phyloP scores from a whole-genome alignment of 1,139 yeast species.

The Lipomyces yarrowii region DNA sequence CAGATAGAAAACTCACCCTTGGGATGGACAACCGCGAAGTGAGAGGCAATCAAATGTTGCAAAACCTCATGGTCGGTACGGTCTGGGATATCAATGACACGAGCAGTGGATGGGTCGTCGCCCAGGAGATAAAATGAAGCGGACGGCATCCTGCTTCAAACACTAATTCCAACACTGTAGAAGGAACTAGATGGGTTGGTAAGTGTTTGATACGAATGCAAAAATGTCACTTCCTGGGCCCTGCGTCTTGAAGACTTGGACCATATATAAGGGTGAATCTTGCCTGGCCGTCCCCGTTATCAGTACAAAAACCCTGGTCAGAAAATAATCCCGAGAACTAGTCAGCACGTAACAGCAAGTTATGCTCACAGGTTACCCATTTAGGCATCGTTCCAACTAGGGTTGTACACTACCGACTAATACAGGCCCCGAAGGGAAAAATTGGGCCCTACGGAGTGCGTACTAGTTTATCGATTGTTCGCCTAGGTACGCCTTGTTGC shows the following conservation, averaged over 20 bases:
- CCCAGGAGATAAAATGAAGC: not conserved
- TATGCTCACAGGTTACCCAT: not conserved
- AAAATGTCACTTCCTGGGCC: not conserved
- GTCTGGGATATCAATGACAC: not conserved
- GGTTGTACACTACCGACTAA: not conserved
- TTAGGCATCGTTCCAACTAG: not conserved
- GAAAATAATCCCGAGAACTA: not conserved
- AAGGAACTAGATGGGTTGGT: not conserved
- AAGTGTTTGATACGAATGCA: not conserved
- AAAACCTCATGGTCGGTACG: not conserved
- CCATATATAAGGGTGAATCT: not conserved
- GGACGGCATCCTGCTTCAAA: not conserved
- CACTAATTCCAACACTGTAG: not conserved
- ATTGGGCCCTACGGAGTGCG: not conserved
- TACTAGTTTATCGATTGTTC: not conserved
- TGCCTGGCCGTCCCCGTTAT: not conserved
- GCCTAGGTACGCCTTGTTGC: not conserved
- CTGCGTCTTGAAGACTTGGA: not conserved
- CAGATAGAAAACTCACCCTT: not conserved
- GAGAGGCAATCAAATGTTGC: not conserved
- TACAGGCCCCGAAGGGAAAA: not conserved
- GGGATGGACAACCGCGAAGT: not conserved
- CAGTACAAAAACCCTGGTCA: not conserved
- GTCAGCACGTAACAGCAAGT: not conserved
- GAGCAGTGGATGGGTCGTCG: not conserved